Percentiles rank a stretch among this genome's conserved stretches.
These are phyloP conservation scores for Alloascoidea hylecoeti DNA, from an alignment of 805 yeast species.

Conservation along the genomic window DNA sequence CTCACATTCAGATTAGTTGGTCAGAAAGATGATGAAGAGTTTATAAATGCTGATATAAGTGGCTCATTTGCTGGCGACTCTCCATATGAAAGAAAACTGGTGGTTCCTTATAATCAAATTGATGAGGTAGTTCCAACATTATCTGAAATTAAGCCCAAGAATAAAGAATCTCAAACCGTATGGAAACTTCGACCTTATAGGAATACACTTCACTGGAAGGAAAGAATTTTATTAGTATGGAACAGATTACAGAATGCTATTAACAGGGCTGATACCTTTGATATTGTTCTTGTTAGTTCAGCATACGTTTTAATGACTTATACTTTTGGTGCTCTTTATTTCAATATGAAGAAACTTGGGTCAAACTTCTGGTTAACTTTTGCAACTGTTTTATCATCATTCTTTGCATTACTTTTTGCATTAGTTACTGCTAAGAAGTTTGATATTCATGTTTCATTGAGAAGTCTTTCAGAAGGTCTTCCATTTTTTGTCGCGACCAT, in stretches of 20 bases:
- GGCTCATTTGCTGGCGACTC: slow-evolving; percentile 5
- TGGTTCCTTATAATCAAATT: slow-evolving; percentile 4
- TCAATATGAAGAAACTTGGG: slow-evolving; percentile 65
- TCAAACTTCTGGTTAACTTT: slow-evolving; percentile 81
- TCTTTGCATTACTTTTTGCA: slow-evolving; percentile 76
- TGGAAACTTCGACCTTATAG: slow-evolving; percentile 3
- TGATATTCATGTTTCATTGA: slow-evolving; percentile 48
- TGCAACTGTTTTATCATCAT: slow-evolving; percentile 64
- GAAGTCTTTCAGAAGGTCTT: slow-evolving; percentile 75
- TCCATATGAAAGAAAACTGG: slow-evolving; percentile 8
- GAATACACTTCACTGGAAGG: slow-evolving; percentile 1
- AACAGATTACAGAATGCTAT: slow-evolving; percentile 1
- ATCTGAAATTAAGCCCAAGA: not conserved
- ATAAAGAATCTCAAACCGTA: slow-evolving; percentile 2
- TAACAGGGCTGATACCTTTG: slow-evolving; percentile 65
- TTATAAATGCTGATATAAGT: not conserved
- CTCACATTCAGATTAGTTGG: not conserved
- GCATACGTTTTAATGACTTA: slow-evolving; percentile 86
- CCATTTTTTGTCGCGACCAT: slow-evolving; percentile 88
- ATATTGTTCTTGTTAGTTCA: slow-evolving; percentile 59
- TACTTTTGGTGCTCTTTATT: slow-evolving; percentile 60
- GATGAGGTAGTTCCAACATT: not conserved
- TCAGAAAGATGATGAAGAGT: no score
- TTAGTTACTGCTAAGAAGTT: slow-evolving; percentile 44
- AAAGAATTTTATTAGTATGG: not conserved